These are phyloP conservation scores for Ogataea pignaliae DNA, from an alignment of 805 yeast genomes.

Conservation along the genomic window DNA sequence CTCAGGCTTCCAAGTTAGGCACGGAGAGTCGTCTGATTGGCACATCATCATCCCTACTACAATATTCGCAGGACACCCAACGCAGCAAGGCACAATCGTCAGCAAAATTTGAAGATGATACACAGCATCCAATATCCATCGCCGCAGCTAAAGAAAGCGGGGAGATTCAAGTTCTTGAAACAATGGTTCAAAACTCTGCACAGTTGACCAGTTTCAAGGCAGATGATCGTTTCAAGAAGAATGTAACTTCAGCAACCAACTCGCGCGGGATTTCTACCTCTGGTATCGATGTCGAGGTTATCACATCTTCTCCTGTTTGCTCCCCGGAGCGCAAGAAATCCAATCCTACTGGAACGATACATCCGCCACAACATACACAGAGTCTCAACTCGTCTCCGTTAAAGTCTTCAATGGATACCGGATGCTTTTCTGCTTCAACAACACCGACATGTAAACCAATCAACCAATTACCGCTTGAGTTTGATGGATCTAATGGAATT, in stretches of 20 bases:
- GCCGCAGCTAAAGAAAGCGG: conserved; percentile 1
- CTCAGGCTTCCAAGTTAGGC: conserved; percentile 2
- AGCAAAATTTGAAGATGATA: no score
- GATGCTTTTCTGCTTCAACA: neutral
- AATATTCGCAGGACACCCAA: no score
- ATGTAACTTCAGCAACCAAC: neutral
- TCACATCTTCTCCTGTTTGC: conserved; percentile 16
- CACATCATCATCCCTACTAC: conserved; percentile 6
- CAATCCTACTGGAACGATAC: neutral
- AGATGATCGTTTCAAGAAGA: neutral
- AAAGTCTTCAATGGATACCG: neutral
- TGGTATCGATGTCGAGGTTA: conserved; percentile 7
- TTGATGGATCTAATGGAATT: neutral
- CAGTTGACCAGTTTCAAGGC: conserved; percentile 6
- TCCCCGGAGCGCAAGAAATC: conserved; percentile 3
- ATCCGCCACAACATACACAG: conserved; percentile 1
- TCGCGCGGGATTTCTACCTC: neutral
- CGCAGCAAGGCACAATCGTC: no score
- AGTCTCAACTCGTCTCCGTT: conserved; percentile 4
- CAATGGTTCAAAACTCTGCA: conserved; percentile 10
- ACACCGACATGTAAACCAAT: conserved; percentile 7
- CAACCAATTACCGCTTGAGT: conserved; percentile 11
- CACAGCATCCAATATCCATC: neutral
- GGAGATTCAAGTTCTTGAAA: conserved; percentile 20
- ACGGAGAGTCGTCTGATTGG: conserved; percentile 15